These are phyloP conservation scores for Rosa rugosa DNA, from an alignment of 306 rosid species.

Conservation along the genomic window DNA sequence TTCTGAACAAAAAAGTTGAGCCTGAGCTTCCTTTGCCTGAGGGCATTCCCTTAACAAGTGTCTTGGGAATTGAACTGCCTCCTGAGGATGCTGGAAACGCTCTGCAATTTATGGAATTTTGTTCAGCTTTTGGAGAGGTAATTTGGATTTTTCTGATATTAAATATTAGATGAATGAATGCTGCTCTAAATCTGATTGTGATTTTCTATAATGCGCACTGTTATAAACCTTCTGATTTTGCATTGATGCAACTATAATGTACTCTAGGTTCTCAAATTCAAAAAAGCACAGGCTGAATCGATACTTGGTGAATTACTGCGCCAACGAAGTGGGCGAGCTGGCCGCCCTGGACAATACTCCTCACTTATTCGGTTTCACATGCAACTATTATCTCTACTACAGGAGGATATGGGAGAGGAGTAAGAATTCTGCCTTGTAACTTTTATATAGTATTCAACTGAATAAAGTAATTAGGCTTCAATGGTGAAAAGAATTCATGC, in stretches of 20 bases:
- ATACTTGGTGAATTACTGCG: slow-evolving; percentile 44
- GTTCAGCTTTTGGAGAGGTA: slow-evolving; percentile 75
- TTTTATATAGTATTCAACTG: neutral
- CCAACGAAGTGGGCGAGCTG: slow-evolving; percentile 40
- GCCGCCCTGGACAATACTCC: slow-evolving; percentile 43
- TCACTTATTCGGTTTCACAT: slow-evolving; percentile 36
- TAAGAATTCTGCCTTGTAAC: slow-evolving; percentile 21
- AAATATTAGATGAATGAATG: neutral
- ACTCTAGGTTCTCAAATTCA: slow-evolving; percentile 37
- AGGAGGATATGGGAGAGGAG: slow-evolving; percentile 46
- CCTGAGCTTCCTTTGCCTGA: slow-evolving; percentile 44
- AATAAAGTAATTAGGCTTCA: neutral
- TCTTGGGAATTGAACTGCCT: slow-evolving; percentile 49
- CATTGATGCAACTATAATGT: neutral
- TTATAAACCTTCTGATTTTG: neutral
- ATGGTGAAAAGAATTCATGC: neutral
- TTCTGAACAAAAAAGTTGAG: slow-evolving; percentile 13
- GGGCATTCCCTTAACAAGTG: slow-evolving; percentile 42
- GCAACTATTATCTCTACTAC: slow-evolving; percentile 42
- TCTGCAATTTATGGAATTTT: slow-evolving; percentile 80
- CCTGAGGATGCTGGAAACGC: slow-evolving; percentile 65
- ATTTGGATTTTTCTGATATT: neutral
- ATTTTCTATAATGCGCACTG: neutral
- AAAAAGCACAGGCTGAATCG: slow-evolving; percentile 34
- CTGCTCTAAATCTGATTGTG: neutral